These are phyloP conservation scores for Pisolithus tinctorius DNA, from an alignment of 768 basidiomycete species.

Conservation along the genomic window DNA sequence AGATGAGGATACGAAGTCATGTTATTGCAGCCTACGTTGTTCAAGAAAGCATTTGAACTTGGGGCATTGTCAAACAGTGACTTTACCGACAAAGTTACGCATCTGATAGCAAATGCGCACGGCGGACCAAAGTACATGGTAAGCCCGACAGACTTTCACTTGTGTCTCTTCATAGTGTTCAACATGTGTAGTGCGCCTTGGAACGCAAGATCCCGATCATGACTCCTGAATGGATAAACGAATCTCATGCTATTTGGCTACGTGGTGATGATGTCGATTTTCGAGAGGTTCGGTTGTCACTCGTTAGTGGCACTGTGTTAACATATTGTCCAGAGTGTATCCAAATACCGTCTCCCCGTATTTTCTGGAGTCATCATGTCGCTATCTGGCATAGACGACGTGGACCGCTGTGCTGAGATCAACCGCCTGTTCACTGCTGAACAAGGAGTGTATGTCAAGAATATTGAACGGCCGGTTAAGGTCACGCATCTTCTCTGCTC, in stretches of 20 bases:
- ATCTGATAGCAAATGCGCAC: conserved; percentile 75
- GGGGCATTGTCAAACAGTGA: conserved; percentile 65
- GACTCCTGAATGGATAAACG: conserved; percentile 68
- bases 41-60: conserved; percentile 72
- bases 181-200: conserved; percentile 61
- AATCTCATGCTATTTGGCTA: conserved; percentile 68
- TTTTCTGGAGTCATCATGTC: conserved; percentile 69
- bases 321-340: conserved; percentile 41
- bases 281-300: conserved; percentile 38
- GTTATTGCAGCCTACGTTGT: conserved; percentile 51
- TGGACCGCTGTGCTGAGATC: conserved; percentile 54
- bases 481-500: conserved; percentile 85
- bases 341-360: conserved; percentile 57
- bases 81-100: conserved; percentile 83
- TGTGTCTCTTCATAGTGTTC: not conserved
- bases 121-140: conserved; percentile 84
- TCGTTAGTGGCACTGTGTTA: not conserved
- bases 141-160: conserved; percentile 10
- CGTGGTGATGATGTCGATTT: conserved; percentile 74
- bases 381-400: conserved; percentile 68
- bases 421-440: conserved; percentile 50
- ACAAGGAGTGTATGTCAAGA: conserved; percentile 67
- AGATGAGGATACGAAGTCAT: not conserved
- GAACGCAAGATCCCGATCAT: conserved; percentile 77
- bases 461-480: conserved; percentile 67